Evolutionary conservation across 495 filamentous ascomycete species (phyloP).

Genomic region (Trichocladium uniseriatum): DNA sequence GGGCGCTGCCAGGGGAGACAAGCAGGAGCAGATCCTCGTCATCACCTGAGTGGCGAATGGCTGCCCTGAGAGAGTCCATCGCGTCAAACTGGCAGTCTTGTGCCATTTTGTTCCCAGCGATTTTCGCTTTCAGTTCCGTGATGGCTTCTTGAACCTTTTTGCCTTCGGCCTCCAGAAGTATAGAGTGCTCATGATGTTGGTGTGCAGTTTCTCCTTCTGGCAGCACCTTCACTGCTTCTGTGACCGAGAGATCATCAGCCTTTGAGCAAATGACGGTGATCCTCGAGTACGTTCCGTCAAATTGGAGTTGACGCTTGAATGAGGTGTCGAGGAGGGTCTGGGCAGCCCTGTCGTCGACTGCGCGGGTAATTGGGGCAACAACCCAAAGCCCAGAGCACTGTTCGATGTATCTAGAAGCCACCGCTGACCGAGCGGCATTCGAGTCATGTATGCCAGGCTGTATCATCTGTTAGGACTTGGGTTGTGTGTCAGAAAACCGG

Average conservation of each 20-base stretch:
- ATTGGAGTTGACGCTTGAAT: conserved; percentile 56
- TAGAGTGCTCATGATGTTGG: conserved; percentile 1
- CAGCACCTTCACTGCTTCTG: conserved; percentile 22
- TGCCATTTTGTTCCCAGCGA: background rate
- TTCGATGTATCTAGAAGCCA: conserved; percentile 55
- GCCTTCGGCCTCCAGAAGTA: background rate
- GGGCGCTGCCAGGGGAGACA: conserved; percentile 36
- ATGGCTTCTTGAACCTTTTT: conserved; percentile 29
- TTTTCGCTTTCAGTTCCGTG: background rate
- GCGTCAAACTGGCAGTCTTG: background rate
- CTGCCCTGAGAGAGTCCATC: background rate
- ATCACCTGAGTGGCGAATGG: background rate
- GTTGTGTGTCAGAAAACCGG: no score
- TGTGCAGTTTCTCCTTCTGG: conserved; percentile 36
- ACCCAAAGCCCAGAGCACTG: conserved; percentile 48
- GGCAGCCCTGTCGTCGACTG: conserved; percentile 58
- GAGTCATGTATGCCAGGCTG: conserved; percentile 54
- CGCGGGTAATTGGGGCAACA: conserved; percentile 55
- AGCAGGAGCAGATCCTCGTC: conserved; percentile 9
- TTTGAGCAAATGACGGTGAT: conserved; percentile 63
- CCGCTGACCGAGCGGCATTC: conserved; percentile 53
- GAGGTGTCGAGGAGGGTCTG: conserved; percentile 50
- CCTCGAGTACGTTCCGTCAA: conserved; percentile 47
- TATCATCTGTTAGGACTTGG: background rate
- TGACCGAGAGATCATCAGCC: conserved; percentile 52